phyloP scores from a whole-genome alignment of 2,329 filamentous ascomycete species.

The Elsinoe ampelina region DNA sequence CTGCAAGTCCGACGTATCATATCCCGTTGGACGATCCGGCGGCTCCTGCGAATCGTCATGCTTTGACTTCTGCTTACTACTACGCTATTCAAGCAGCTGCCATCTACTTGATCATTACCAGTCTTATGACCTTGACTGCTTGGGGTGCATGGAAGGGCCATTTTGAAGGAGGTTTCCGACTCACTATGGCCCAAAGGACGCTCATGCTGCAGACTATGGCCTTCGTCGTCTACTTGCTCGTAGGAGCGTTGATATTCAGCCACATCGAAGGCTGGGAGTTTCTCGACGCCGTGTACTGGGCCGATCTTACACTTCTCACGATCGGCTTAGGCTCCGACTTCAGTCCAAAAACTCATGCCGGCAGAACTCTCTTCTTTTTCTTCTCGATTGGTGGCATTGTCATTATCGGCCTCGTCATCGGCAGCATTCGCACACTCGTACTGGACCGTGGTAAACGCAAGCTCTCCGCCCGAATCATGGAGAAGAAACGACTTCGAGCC shows the following conservation, averaged over 20 bases:
- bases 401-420: conserved; percentile 46
- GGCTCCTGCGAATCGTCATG: conserved; percentile 26
- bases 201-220: conserved; percentile 45
- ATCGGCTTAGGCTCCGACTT: conserved; percentile 44
- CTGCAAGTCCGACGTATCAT: conserved; percentile 36
- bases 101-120: conserved; percentile 48
- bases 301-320: conserved; percentile 47
- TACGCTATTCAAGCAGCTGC: conserved; percentile 50
- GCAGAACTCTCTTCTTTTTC: conserved; percentile 43
- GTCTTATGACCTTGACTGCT: conserved; percentile 47
- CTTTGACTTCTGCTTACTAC: conserved; percentile 49
- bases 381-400: conserved; percentile 48
- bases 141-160: conserved; percentile 46
- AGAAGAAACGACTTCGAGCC: conserved; percentile 38
- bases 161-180: conserved; percentile 47
- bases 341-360: conserved; percentile 40
- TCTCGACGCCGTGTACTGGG: conserved; percentile 47
- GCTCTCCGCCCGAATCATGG: conserved; percentile 40
- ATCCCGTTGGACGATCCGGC: conserved; percentile 23
- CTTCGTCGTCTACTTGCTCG: conserved; percentile 40
- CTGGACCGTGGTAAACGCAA: conserved; percentile 44
- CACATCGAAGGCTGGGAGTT: conserved; percentile 45
- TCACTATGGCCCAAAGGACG: conserved; percentile 49
- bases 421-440: conserved; percentile 42
- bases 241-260: conserved; percentile 39